Evolutionary conservation across 352 stramenopile genomes (phyloP), one percentile per base, ranked within the genome.

Genomic region (Globisporangium megalacanthum): DNA sequence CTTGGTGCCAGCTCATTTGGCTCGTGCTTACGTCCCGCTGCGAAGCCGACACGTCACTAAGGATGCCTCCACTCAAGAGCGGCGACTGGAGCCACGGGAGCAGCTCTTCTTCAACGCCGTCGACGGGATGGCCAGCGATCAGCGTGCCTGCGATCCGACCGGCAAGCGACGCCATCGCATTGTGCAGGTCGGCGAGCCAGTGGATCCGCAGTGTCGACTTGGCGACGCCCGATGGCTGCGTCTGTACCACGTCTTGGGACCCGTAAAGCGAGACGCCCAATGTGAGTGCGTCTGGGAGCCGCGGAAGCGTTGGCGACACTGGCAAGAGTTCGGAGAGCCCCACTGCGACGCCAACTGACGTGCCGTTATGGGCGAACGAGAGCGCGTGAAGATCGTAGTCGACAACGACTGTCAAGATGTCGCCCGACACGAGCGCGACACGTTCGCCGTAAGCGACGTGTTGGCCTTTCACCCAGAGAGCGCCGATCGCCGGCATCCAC

Each of bases 401-500:
- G 22, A 95, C 62, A 5, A 66, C 60, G 31, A 95, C 60, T 1
- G 78, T 89, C 35, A 93, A 68, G 17, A 93, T 83, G 65, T 95
- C 85, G 15, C 85, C 85, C 1, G 66, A 58, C 44, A 62, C 66
- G 19, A 91, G 62, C 20, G 65, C 48, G 35, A 83, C 54, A 5
- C 72, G 74, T 4, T 50, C 47, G 1, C 81, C 83, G 54, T 90
- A 93, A 14, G 66, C 39, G 35, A 79, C 67, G 7, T 73, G 64
- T n/a, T 61, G 66, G 6, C 83, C 83, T 69, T 79, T 62, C 8
- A 89, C 70, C 85, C 85, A 95, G 6, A 95, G 41, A 0, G 73
- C 73, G 9, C 81, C 85, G 51, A 92, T 84, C 11, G 85, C 86
- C 0, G 85, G 85, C 83, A 95, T 95, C 83, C 82, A 95, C 1